phyloP scores from a whole-genome alignment of 2,329 filamentous ascomycete genomes.

The Aspergillus niger region DNA sequence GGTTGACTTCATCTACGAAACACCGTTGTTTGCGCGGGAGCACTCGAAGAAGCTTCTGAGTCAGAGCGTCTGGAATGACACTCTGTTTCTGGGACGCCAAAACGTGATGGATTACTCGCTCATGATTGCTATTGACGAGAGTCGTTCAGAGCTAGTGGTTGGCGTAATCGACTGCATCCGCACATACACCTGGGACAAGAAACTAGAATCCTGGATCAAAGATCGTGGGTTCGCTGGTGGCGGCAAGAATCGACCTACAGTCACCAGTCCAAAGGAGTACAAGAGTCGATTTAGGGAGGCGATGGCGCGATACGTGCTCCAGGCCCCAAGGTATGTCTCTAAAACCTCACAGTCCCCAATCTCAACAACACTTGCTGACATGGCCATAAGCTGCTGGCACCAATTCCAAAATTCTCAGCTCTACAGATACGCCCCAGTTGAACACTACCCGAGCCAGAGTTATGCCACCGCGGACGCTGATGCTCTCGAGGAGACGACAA shows the following conservation, averaged over 20 bases:
- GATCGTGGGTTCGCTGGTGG: conserved; percentile 82
- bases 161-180: conserved; percentile 98
- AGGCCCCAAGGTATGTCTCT: conserved; percentile 50
- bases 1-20: conserved; percentile 98
- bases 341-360: background rate
- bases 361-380: conserved; percentile 1
- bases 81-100: conserved; percentile 87
- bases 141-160: conserved; percentile 85
- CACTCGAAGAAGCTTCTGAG: conserved; percentile 93
- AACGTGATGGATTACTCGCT: conserved; percentile 99
- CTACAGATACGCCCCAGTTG: conserved; percentile 33
- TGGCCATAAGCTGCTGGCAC: conserved; percentile 46
- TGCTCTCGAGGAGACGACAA: conserved; percentile 18
- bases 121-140: conserved; percentile 96
- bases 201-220: conserved; percentile 99
- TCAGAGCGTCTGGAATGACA: conserved; percentile 95
- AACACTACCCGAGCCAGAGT: conserved; percentile 23
- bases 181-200: conserved; percentile 99
- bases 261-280: conserved; percentile 97
- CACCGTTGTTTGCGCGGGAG: conserved; percentile 89
- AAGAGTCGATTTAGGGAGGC: conserved; percentile 93
- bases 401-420: conserved; percentile 42
- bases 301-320: conserved; percentile 79
- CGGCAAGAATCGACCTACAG: conserved; percentile 82
- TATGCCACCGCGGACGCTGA: conserved; percentile 26